phyloP scores from a whole-genome alignment of 73 alveolate genomes.

The Symbiodinium natans region DNA sequence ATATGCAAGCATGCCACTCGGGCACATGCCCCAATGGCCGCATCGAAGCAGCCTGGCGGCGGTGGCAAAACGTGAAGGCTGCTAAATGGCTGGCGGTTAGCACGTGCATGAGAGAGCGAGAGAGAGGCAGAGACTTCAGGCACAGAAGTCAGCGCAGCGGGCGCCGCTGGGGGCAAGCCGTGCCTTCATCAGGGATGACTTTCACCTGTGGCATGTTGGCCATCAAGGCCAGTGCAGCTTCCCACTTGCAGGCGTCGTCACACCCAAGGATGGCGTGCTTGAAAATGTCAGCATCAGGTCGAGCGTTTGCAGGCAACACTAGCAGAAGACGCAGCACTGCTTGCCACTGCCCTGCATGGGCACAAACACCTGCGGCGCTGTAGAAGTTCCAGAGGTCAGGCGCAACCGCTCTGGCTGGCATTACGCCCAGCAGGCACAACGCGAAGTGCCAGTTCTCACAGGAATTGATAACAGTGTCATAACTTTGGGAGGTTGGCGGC shows the following conservation, averaged over 20 bases:
- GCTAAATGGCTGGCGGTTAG: no score
- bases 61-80: no score
- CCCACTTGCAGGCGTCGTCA: conserved; percentile 1
- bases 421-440: not conserved
- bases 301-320: not conserved
- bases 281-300: not conserved
- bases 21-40: not conserved
- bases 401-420: not conserved
- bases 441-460: conserved; percentile 9
- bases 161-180: no score
- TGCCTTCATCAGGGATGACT: not conserved
- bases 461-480: not conserved
- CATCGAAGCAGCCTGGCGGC: not conserved
- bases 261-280: not conserved
- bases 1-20: not conserved
- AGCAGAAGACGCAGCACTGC: conserved; percentile 32
- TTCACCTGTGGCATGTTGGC: not conserved
- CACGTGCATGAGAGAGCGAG: no score
- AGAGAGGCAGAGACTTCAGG: no score
- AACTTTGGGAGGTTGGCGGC: not conserved
- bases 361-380: conserved; percentile 53
- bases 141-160: no score
- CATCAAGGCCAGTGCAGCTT: not conserved
- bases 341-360: conserved; percentile 46
- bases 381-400: conserved; percentile 9